Percentiles rank a stretch among this genome's conserved stretches.
These are phyloP conservation scores for Clavariopsis aquatica DNA, from an alignment of 495 filamentous ascomycete genomes.

Conservation along the genomic window DNA sequence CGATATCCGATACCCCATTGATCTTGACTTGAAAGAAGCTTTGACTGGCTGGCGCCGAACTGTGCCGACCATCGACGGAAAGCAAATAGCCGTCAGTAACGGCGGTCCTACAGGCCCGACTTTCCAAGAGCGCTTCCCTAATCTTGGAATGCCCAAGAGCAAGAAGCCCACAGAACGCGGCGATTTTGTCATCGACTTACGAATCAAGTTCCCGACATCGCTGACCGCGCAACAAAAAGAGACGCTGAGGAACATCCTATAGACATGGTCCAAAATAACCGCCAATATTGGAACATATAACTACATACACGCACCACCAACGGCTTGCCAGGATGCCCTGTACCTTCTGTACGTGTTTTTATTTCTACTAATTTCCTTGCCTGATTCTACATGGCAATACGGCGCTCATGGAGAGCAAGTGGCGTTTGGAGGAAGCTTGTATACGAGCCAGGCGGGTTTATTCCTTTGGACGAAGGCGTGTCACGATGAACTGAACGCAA, in stretches of 20 bases:
- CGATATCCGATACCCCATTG: conserved; percentile 73
- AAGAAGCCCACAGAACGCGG: conserved; percentile 83
- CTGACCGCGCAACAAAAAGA: conserved; percentile 76
- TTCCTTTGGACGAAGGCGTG: background rate
- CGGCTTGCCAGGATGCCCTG: background rate
- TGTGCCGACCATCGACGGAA: conserved; percentile 90
- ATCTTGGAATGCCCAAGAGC: conserved; percentile 85
- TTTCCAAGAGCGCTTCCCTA: conserved; percentile 75
- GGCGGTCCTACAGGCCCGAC: conserved; percentile 83
- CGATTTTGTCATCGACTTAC: conserved; percentile 84
- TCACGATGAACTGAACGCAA: background rate
- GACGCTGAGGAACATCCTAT: conserved; percentile 73
- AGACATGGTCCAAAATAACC: background rate
- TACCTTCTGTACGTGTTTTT: conserved; percentile 12
- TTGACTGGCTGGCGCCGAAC: conserved; percentile 90
- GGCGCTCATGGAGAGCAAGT: conserved; percentile 7
- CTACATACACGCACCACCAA: background rate
- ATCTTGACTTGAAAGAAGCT: conserved; percentile 92
- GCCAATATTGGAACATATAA: background rate
- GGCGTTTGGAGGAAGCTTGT: background rate
- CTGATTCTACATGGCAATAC: background rate
- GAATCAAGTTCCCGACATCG: conserved; percentile 82
- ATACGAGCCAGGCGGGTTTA: background rate
- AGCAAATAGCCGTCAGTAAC: conserved; percentile 72
- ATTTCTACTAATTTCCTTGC: background rate